phyloP scores from a whole-genome alignment of 192 early-diverging fungal species.

The Cetraspora pellucida region DNA sequence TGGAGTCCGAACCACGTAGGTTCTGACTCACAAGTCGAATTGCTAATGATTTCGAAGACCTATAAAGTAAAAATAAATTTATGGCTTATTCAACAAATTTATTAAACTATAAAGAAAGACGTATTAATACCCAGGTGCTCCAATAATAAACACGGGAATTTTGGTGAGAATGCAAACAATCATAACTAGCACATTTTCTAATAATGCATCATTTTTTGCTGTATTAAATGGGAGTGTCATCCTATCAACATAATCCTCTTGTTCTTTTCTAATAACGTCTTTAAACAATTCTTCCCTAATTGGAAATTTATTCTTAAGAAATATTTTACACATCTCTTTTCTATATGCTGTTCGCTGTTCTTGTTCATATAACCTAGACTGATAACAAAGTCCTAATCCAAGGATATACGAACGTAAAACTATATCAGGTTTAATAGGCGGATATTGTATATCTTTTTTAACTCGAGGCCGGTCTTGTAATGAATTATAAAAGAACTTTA shows the following conservation, averaged over 20 bases:
- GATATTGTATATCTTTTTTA: background rate
- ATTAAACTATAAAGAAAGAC: background rate
- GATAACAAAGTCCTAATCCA: slow-evolving; percentile 26
- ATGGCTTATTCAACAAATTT: background rate
- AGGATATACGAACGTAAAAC: slow-evolving; percentile 7
- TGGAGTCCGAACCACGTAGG: slow-evolving; percentile 28
- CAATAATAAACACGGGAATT: slow-evolving; percentile 36
- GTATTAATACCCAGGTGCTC: slow-evolving; percentile 25
- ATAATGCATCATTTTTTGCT: slow-evolving; percentile 25
- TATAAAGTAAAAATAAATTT: background rate
- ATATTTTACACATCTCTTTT: slow-evolving; percentile 17
- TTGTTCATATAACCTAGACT: slow-evolving; percentile 26
- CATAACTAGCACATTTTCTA: slow-evolving; percentile 34
- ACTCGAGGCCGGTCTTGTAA: background rate
- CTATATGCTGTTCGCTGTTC: slow-evolving; percentile 11
- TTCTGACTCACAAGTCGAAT: slow-evolving; percentile 29
- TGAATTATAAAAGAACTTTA: slow-evolving; percentile 16
- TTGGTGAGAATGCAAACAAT: slow-evolving; percentile 29
- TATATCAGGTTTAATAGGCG: background rate
- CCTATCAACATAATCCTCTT: slow-evolving; percentile 28
- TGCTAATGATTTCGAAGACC: slow-evolving; percentile 31
- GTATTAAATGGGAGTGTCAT: slow-evolving; percentile 9
- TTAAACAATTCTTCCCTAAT: slow-evolving; percentile 8
- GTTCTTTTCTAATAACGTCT: slow-evolving; percentile 14
- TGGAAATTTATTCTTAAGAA: slow-evolving; percentile 3